These are phyloP conservation scores for Neofusicoccum sp. DNA, from an alignment of 2,329 filamentous ascomycete genomes.

Conservation along the genomic window DNA sequence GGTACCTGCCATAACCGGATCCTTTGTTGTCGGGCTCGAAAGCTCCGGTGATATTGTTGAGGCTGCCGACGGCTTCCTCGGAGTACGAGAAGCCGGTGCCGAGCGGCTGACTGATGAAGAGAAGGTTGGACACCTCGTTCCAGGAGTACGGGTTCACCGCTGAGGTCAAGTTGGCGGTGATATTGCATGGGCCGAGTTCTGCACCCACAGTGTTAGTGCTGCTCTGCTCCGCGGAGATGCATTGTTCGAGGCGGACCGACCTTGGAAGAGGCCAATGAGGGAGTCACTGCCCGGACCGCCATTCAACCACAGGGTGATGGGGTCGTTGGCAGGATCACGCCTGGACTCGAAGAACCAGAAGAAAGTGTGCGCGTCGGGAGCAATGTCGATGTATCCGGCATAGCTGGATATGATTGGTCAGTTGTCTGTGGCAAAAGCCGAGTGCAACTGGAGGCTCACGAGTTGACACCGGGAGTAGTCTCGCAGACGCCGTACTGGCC, in stretches of 20 bases:
- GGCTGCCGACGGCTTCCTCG: constrained; percentile 21
- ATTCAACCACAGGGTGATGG: constrained; percentile 57
- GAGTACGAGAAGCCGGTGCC: constrained; percentile 59
- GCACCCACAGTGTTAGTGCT: constrained; percentile 25
- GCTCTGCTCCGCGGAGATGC: too few relatives aligned
- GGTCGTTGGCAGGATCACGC: constrained; percentile 49
- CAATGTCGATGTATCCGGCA: constrained; percentile 46
- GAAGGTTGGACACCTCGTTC: constrained; percentile 62
- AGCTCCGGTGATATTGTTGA: constrained; percentile 48
- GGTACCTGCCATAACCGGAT: constrained; percentile 51
- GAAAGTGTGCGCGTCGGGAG: constrained; percentile 42
- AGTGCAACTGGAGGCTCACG: constrained; percentile 26
- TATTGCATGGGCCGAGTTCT: constrained; percentile 43
- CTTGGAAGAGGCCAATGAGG: constrained; percentile 59
- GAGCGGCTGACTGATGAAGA: constrained; percentile 65
- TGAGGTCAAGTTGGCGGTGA: constrained; percentile 38
- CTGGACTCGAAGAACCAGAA: constrained; percentile 58
- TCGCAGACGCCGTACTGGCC: constrained; percentile 52
- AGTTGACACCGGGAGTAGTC: constrained; percentile 55
- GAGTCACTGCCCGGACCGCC: constrained; percentile 57
- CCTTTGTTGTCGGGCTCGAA: constrained; percentile 49
- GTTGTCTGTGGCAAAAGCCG: not conserved
- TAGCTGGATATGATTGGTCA: constrained; percentile 35
- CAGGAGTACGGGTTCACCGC: constrained; percentile 60
- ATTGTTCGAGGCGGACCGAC: constrained; percentile 26